phyloP scores from a whole-genome alignment of 2,329 filamentous ascomycete species.

The Fusarium mangiferae region DNA sequence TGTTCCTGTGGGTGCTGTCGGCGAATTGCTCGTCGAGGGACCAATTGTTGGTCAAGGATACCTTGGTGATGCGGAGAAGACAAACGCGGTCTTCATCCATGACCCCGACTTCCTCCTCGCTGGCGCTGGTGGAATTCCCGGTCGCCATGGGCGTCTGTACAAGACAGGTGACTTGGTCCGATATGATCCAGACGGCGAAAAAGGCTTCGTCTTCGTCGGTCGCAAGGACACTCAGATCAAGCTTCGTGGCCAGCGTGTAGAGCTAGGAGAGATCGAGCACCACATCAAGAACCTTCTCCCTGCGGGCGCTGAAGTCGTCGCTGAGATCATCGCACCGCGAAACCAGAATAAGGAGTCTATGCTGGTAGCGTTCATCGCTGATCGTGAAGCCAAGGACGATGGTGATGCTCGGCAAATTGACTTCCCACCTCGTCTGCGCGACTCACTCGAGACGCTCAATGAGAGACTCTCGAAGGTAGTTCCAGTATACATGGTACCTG shows the following conservation, averaged over 20 bases:
- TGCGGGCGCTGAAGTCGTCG: constrained; percentile 54
- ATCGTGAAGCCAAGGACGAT: constrained; percentile 30
- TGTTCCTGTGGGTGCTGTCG: constrained; percentile 59
- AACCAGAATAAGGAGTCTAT: constrained; percentile 47
- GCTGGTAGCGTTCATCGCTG: constrained; percentile 40
- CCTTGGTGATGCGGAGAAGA: constrained; percentile 67
- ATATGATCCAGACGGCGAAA: constrained; percentile 64
- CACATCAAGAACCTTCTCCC: constrained; percentile 56
- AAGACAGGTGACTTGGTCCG: constrained; percentile 69
- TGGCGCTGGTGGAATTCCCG: constrained; percentile 49
- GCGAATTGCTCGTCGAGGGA: constrained; percentile 66
- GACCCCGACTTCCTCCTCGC: constrained; percentile 63
- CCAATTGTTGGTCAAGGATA: constrained; percentile 73
- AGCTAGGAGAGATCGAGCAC: constrained; percentile 65
- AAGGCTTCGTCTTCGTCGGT: constrained; percentile 66
- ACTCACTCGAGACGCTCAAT: constrained; percentile 28
- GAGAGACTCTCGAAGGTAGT: constrained; percentile 37
- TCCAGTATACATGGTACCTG: constrained; percentile 40
- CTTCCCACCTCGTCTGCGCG: constrained; percentile 32
- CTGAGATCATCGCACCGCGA: constrained; percentile 59
- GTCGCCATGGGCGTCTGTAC: constrained; percentile 61
- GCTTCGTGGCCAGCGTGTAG: constrained; percentile 72
- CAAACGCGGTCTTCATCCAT: constrained; percentile 65
- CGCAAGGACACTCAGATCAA: constrained; percentile 77
- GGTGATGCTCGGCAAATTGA: constrained; percentile 34